Base-by-base conservation (phyloP, 108 stramenopile species). In the Epithemia pelagica region DNA sequence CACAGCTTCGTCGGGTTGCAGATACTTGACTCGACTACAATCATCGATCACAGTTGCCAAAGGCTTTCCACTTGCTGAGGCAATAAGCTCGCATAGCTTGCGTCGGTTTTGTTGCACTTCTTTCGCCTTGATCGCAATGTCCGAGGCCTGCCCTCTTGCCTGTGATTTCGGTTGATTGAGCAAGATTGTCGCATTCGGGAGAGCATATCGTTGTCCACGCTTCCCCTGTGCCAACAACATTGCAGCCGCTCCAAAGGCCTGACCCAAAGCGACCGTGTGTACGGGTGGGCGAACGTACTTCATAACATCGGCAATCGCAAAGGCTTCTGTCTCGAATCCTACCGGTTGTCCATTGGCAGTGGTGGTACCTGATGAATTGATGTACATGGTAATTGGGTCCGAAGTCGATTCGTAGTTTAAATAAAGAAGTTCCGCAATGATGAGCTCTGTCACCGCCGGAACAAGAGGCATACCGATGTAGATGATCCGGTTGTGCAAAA, bases 381-480 rank as follows among this genome's bases (percentile, higher is more conserved):
- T 96, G 82, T 98, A 98, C 94, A 98, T 93, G 65, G 95, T 96
- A 29, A 97, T 95, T 1, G 96, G 95, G 59, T 88, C 87, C 28
- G 77, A 55, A 22, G 81, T 85, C 20, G 80, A 79, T 77, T 97
- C 95, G 69, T 96, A 96, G 68, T 98, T 97, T 27, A 98, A 80
- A 76, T 96, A 97, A 30, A 97, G 78, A 21, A 98, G 83, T 81
- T 98, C 95, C 0, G 96, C 96, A 68, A 97, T 92, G 56, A 97
- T 80, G 32, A 98, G 70, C 81, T 98, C 96, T 46, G 96, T 97
- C 3, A 98, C 96, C 20, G 96, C 93, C 19, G 96, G 92, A 24
- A 98, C 96, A 23, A 98, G 77, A 59, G 96, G 95, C 98, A 98
- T 98, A 59, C 98, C 96, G 68, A 98, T 88, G 91, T 98, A 98